phyloP scores from a whole-genome alignment of 2,329 filamentous ascomycete genomes.

The Chaetothyriales sp. region DNA sequence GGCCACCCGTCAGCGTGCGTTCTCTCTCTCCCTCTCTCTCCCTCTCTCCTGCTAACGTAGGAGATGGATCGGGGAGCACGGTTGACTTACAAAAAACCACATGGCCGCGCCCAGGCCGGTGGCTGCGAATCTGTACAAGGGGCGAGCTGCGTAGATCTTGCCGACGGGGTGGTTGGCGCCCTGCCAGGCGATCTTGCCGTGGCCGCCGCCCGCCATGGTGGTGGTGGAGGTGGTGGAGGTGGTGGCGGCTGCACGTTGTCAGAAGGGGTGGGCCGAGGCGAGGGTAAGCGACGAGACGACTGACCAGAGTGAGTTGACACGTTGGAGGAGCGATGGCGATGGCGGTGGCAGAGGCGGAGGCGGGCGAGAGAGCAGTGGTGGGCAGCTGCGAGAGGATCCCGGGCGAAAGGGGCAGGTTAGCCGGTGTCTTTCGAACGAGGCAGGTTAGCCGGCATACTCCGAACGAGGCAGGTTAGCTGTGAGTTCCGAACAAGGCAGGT shows the following conservation, averaged over 20 bases:
- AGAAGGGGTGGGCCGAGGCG: not conserved
- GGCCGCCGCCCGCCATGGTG: not conserved
- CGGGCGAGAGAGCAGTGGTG: not conserved
- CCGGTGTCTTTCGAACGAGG: no score
- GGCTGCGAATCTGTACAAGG: constrained; percentile 70
- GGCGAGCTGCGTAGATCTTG: constrained; percentile 47
- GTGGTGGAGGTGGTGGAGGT: not conserved
- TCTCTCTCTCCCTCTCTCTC: no score
- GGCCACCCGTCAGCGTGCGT: constrained; percentile 1
- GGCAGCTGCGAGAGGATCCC: no score
- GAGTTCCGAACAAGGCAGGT: no score
- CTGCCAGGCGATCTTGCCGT: constrained; percentile 16
- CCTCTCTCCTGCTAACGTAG: not conserved
- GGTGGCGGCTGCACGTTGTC: not conserved
- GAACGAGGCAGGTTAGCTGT: no score
- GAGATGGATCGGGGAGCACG: no score
- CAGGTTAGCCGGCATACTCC: no score
- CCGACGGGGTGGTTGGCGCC: constrained; percentile 13
- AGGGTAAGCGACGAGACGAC: not conserved
- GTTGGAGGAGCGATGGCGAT: not conserved
- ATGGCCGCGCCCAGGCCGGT: constrained; percentile 86
- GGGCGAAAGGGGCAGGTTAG: no score
- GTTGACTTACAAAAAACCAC: constrained; percentile 96
- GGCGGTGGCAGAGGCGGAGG: no score
- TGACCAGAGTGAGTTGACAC: not conserved